Evolutionary conservation across 805 yeast species (phyloP).

Genomic region (Scheffersomyces coipomensis): DNA sequence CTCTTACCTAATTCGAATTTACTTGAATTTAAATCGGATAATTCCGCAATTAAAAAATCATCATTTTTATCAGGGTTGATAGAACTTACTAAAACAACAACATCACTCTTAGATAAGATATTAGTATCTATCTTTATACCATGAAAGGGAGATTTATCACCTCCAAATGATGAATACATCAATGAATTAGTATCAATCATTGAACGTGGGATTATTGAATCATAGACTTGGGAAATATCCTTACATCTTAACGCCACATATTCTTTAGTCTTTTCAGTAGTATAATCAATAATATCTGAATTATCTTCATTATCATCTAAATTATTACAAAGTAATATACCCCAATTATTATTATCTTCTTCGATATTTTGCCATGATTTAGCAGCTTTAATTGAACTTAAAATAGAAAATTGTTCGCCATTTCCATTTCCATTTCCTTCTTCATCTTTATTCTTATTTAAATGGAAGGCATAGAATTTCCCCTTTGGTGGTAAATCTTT

Average conservation of each 20-base stretch:
- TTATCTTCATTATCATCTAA: conserved; percentile 6
- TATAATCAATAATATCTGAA: conserved; percentile 29
- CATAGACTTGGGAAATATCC: conserved; percentile 37
- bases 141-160: conserved; percentile 45
- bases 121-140: conserved; percentile 42
- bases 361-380: conserved; percentile 8
- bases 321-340: conserved; percentile 20
- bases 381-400: conserved; percentile 1
- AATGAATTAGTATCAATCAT: conserved; percentile 27
- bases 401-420: conserved; percentile 1
- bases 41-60: conserved; percentile 39
- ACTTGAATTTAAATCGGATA: conserved; percentile 20
- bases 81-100: conserved; percentile 45
- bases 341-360: conserved; percentile 8
- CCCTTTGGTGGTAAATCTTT: not conserved
- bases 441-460: not conserved
- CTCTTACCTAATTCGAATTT: conserved; percentile 23
- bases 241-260: conserved; percentile 44
- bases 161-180: conserved; percentile 58
- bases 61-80: conserved; percentile 1
- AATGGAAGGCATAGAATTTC: not conserved
- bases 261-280: conserved; percentile 32
- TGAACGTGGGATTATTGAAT: conserved; percentile 51
- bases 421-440: too few relatives aligned
- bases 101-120: conserved; percentile 39